Conservation (phyloP, 2,329 filamentous ascomycete genomes). For the Aspergillus fumigatus region DNA sequence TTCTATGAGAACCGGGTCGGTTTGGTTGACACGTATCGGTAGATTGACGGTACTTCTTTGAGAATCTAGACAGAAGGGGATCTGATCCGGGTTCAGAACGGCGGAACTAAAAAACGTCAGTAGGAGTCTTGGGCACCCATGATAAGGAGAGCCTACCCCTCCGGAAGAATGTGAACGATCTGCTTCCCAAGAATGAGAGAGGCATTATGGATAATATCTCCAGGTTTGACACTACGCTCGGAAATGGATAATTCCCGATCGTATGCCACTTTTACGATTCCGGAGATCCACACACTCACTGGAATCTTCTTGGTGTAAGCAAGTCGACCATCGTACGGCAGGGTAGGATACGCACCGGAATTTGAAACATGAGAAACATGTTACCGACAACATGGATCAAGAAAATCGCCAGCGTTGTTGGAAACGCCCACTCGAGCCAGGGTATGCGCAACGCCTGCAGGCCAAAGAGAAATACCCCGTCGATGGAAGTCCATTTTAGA, state of each 20-base stretch:
- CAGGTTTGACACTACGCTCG: conserved; percentile 87
- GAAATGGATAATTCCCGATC: conserved; percentile 90
- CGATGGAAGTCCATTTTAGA: conserved; percentile 87
- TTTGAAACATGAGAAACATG: conserved; percentile 87
- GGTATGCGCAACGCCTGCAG: conserved; percentile 86
- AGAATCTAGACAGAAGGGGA: conserved; percentile 75
- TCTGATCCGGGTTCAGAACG: conserved; percentile 73
- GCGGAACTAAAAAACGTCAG: conserved; percentile 60
- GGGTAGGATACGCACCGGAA: conserved; percentile 56
- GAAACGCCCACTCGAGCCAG: conserved; percentile 88
- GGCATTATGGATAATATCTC: conserved; percentile 81
- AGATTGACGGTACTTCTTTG: conserved; percentile 59
- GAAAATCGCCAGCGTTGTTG: conserved; percentile 67
- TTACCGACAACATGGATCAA: conserved; percentile 67
- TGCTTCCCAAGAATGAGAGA: conserved; percentile 94
- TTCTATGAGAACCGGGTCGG: conserved; percentile 81
- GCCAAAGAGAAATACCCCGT: conserved; percentile 81
- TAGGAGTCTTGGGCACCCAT: neutral
- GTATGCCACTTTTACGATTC: conserved; percentile 75
- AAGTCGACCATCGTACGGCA: neutral
- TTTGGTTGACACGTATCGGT: conserved; percentile 91
- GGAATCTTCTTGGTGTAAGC: conserved; percentile 54
- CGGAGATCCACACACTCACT: conserved; percentile 66
- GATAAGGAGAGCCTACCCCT: conserved; percentile 58
- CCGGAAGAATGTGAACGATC: conserved; percentile 94